Base-by-base conservation (phyloP, 352 stramenopile genomes). In the Globisporangium uncinulatum region DNA sequence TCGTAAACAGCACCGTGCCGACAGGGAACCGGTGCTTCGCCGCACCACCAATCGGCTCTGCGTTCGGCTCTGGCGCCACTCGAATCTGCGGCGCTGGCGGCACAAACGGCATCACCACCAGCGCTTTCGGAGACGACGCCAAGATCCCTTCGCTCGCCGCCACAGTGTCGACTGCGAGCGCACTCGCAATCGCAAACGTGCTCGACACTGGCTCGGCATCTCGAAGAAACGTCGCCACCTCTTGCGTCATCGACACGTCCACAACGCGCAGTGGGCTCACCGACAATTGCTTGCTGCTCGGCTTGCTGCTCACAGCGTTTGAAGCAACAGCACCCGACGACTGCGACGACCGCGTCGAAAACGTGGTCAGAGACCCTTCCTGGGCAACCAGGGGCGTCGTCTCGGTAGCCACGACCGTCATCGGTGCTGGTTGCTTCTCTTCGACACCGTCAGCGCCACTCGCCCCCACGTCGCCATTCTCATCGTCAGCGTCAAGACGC, bases 1-100 rank as follows among this genome's bases (percentile, higher is more conserved):
- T 79, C 6, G 71, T 76, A 48, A 76, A 83, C 47, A 79, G 29
- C 36, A 70, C 59, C 2, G 65, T 54, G 0, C 64, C 75, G 17
- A 77, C 56, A 8, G 56, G 53, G 59, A 83, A 84, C 24, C 76
- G 65, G 24, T 73, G 49, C 24, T 6, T 3, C 21, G 32, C 17
- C 24, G n/a, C 15, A 10, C 5, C 17, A 21, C 21, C 15, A 41
- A 11, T 29, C n/a, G 17, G n/a, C 13, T 4, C 29, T 3, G 36
- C 14, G 11, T 43, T 10, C 6, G 42, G 10, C 14, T 9, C 11
- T 4, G 29, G 24, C 24, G 24, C 17, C 3, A 32, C 39, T 6
- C 13, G 37, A 46, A 41, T 29, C 24, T 8, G 37, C 21, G 37
- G 44, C 11, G 37, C 39, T 34, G 10, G 31, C 15, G 50, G 43